A percentile compares a stretch with the other conserved stretches of the same genome.
phyloP scores from a whole-genome alignment of 306 rosid species.

The Trifolium dubium region DNA sequence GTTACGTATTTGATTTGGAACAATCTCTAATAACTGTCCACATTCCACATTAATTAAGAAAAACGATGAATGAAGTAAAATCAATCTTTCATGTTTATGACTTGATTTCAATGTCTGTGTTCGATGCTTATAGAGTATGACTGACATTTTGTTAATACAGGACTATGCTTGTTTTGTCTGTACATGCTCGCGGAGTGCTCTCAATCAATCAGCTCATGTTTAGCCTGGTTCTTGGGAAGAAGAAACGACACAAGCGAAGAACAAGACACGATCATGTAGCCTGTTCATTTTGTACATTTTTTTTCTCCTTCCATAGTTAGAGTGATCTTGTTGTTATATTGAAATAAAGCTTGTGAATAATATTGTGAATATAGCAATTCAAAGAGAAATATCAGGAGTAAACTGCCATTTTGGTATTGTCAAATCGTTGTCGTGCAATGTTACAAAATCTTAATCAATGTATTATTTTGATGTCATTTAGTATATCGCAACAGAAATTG shows the following conservation, averaged over 20 bases:
- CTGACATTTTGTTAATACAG: constrained; percentile 48
- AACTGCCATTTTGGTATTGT: not conserved
- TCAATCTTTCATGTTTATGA: constrained; percentile 10
- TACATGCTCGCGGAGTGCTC: constrained; percentile 71
- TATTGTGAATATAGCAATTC: constrained; percentile 35
- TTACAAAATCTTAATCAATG: no score
- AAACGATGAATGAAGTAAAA: not conserved
- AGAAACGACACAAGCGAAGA: constrained; percentile 53
- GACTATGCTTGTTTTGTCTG: constrained; percentile 85
- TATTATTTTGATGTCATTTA: not conserved
- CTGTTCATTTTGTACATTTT: constrained; percentile 31
- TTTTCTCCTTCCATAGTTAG: not conserved
- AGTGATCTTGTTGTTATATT: constrained; percentile 3
- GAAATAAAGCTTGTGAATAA: constrained; percentile 25
- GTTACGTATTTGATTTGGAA: not conserved
- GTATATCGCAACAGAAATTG: not conserved
- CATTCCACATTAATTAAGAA: not conserved
- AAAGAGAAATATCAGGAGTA: not conserved
- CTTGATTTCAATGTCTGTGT: constrained; percentile 15
- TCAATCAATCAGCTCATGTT: constrained; percentile 51
- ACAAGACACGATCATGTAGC: constrained; percentile 57
- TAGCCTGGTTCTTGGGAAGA: constrained; percentile 61
- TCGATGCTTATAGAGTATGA: not conserved
- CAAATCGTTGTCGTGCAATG: not conserved
- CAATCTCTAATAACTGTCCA: not conserved